phyloP scores from a whole-genome alignment of 768 basidiomycete genomes.

The Suillus variegatus region DNA sequence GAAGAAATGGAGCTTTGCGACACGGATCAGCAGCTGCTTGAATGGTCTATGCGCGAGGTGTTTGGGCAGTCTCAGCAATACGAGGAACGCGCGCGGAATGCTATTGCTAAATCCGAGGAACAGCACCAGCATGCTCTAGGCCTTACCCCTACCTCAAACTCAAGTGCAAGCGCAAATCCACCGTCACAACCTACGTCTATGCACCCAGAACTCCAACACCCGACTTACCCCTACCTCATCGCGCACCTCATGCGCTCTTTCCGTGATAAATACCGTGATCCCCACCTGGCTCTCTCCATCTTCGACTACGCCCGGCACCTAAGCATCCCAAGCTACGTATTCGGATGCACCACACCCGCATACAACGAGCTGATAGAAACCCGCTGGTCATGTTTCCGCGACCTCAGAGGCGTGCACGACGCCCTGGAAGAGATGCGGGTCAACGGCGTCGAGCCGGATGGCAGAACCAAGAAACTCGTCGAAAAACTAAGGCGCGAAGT shows the following conservation, averaged over 20 bases:
- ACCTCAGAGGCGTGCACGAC: constrained; percentile 71
- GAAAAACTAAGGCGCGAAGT: constrained; percentile 67
- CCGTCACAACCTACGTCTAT: background rate
- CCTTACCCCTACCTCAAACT: background rate
- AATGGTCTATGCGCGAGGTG: constrained; percentile 71
- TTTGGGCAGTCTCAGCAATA: constrained; percentile 60
- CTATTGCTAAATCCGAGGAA: constrained; percentile 28
- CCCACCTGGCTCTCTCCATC: constrained; percentile 77
- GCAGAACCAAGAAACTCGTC: constrained; percentile 58
- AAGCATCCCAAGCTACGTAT: constrained; percentile 81
- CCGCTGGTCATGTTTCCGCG: constrained; percentile 84
- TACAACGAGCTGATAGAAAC: constrained; percentile 89
- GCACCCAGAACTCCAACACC: constrained; percentile 45
- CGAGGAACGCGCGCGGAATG: constrained; percentile 46
- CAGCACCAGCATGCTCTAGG: constrained; percentile 10
- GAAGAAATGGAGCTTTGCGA: constrained; percentile 72
- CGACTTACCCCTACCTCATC: constrained; percentile 74
- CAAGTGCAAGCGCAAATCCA: background rate
- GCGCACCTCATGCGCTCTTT: constrained; percentile 77
- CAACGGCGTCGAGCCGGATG: constrained; percentile 72
- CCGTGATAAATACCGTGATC: constrained; percentile 76
- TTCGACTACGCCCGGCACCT: constrained; percentile 79
- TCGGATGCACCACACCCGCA: constrained; percentile 83
- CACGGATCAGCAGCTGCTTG: constrained; percentile 68
- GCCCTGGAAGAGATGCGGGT: constrained; percentile 80